Conservation (phyloP, 2,329 filamentous ascomycete species). For the Escovopsis sp. region DNA sequence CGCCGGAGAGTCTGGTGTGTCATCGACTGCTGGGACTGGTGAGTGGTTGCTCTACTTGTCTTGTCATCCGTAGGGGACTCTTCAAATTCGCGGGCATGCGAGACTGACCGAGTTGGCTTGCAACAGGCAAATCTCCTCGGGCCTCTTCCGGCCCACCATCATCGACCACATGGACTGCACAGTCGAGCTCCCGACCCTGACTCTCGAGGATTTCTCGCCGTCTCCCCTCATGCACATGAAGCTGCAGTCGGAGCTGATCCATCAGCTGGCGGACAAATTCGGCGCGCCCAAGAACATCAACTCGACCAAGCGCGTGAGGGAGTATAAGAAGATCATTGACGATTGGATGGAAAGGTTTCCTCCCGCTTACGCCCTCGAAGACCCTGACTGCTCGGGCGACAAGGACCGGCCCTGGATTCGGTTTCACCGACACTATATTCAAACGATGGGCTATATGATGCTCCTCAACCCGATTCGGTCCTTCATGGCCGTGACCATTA, state of each 20-base stretch:
- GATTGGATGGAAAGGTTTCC: slow-evolving; percentile 27
- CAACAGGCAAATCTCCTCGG: slow-evolving; percentile 18
- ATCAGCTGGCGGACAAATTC: slow-evolving; percentile 11
- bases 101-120: background rate
- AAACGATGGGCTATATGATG: slow-evolving; percentile 28
- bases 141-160: slow-evolving; percentile 15
- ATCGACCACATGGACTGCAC: slow-evolving; percentile 15
- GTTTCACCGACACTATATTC: slow-evolving; percentile 30
- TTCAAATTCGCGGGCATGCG: no score
- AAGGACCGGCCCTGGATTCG: slow-evolving; percentile 23
- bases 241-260: slow-evolving; percentile 14
- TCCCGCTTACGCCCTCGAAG: slow-evolving; percentile 20
- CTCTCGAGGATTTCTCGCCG: slow-evolving; percentile 13
- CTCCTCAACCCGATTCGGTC: slow-evolving; percentile 30
- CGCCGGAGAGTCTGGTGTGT: slow-evolving; percentile 18
- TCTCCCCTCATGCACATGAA: slow-evolving; percentile 17
- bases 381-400: slow-evolving; percentile 26
- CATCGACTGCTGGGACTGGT: slow-evolving; percentile 20
- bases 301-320: slow-evolving; percentile 12
- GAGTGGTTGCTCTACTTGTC: slow-evolving; percentile 1
- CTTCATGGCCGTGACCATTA: slow-evolving; percentile 24
- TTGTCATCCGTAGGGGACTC: no score
- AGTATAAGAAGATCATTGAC: slow-evolving; percentile 18
- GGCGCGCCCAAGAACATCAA: slow-evolving; percentile 13
- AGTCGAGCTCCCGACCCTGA: slow-evolving; percentile 13